A percentile compares a stretch with the other conserved stretches of the same genome.
phyloP scores from a whole-genome alignment of 1,284 basidiomycete species.

The Takashimella koratensis region DNA sequence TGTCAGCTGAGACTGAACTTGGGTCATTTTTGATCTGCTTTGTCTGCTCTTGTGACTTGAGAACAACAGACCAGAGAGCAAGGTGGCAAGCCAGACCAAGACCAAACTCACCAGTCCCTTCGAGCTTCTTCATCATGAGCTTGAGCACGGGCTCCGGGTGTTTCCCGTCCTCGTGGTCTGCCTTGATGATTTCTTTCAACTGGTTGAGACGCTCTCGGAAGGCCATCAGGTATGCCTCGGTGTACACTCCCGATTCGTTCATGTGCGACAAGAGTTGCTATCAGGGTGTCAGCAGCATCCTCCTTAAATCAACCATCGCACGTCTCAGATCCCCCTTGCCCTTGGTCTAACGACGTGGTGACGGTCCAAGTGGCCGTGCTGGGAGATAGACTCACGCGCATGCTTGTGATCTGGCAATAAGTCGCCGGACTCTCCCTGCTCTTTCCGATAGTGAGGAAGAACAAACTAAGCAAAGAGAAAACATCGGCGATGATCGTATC shows the following conservation, averaged over 20 bases:
- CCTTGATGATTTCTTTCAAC: slow-evolving; percentile 74
- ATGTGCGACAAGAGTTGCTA: slow-evolving; percentile 91
- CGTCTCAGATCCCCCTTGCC: no score
- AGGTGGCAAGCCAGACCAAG: neutral
- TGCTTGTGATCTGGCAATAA: slow-evolving; percentile 89
- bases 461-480: slow-evolving; percentile 83
- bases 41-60: no score
- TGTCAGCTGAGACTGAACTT: no score
- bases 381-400: slow-evolving; percentile 69
- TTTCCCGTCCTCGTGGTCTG: slow-evolving; percentile 74
- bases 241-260: slow-evolving; percentile 91
- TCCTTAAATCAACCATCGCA: no score
- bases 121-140: slow-evolving; percentile 83
- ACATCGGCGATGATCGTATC: slow-evolving; percentile 91
- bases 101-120: slow-evolving; percentile 73
- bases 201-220: slow-evolving; percentile 76
- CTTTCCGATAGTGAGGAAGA: slow-evolving; percentile 91
- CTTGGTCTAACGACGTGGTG: no score
- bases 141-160: slow-evolving; percentile 85
- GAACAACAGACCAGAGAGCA: no score
- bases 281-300: slow-evolving; percentile 9
- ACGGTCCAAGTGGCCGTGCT: no score
- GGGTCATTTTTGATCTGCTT: no score
- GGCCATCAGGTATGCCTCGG: slow-evolving; percentile 78
- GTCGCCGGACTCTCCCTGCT: slow-evolving; percentile 86